Conservation (phyloP, 106 monocot genomes). For the Acanthochlamys bracteata region DNA sequence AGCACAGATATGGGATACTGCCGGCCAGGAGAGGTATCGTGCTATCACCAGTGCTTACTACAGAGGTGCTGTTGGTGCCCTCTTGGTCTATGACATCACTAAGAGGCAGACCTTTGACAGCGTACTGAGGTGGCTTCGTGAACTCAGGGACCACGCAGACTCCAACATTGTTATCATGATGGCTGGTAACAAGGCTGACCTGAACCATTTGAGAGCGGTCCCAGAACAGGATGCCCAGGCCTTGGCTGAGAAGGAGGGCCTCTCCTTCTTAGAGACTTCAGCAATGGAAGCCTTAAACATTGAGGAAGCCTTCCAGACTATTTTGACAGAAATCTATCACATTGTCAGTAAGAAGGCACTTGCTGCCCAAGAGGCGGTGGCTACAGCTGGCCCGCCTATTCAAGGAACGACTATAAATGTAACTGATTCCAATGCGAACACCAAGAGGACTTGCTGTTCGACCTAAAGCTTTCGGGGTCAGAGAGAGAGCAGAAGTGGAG, state of each 20-base stretch:
- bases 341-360: conserved; percentile 64
- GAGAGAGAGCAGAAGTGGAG: background rate
- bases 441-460: conserved; percentile 44
- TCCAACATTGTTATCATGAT: conserved; percentile 76
- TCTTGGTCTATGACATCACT: conserved; percentile 71
- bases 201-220: conserved; percentile 50
- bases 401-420: conserved; percentile 67
- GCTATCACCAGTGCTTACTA: conserved; percentile 80
- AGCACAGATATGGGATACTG: conserved; percentile 80
- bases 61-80: conserved; percentile 65
- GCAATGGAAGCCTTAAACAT: conserved; percentile 59
- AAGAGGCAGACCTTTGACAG: conserved; percentile 76
- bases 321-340: conserved; percentile 48
- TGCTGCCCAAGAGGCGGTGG: conserved; percentile 44
- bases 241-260: conserved; percentile 63
- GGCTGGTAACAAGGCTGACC: conserved; percentile 73
- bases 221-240: conserved; percentile 33
- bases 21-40: conserved; percentile 71
- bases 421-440: conserved; percentile 19
- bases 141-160: conserved; percentile 66
- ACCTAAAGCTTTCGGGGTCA: conserved; percentile 15
- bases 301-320: conserved; percentile 56
- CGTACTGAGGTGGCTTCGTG: conserved; percentile 67
- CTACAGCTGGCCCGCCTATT: conserved; percentile 15
- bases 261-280: conserved; percentile 69